A percentile compares a stretch with the other conserved stretches of the same genome.
Evolutionary conservation across 192 early-diverging fungal genomes (phyloP).

Genomic region (Linnemannia exigua): DNA sequence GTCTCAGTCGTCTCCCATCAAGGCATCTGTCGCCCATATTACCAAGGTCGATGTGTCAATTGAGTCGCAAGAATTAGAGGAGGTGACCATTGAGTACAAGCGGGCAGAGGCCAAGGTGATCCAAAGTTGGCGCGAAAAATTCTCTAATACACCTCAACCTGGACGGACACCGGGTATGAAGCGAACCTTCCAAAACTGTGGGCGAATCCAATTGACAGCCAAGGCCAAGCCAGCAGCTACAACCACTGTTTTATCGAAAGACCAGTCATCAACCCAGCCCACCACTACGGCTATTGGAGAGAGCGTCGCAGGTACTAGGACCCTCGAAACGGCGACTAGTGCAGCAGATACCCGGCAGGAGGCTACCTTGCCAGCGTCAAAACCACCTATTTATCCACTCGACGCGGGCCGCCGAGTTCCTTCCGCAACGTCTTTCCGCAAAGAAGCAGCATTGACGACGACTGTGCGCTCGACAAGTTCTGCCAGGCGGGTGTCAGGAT

Average conservation of each 20-base stretch:
- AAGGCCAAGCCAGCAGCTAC: background rate
- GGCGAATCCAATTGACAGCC: background rate
- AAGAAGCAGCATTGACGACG: background rate
- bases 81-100: background rate
- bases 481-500: background rate
- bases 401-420: background rate
- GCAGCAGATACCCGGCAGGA: background rate
- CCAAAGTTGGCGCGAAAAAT: slow-evolving; percentile 50
- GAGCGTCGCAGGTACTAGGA: background rate
- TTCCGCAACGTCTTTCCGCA: background rate
- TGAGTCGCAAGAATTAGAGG: background rate
- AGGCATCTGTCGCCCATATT: background rate
- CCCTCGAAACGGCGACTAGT: background rate
- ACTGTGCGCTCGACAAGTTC: background rate
- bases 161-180: slow-evolving; percentile 19
- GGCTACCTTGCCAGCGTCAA: background rate
- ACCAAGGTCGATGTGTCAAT: background rate
- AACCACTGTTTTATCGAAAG: background rate
- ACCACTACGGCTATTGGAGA: background rate
- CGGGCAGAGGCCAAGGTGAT: slow-evolving; percentile 34
- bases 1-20: background rate
- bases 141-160: slow-evolving; percentile 13
- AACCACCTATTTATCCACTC: background rate
- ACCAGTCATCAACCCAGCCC: background rate
- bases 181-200: slow-evolving; percentile 24